Base-by-base conservation (phyloP, 805 yeast genomes). In the Wickerhamomyces queroliae region DNA sequence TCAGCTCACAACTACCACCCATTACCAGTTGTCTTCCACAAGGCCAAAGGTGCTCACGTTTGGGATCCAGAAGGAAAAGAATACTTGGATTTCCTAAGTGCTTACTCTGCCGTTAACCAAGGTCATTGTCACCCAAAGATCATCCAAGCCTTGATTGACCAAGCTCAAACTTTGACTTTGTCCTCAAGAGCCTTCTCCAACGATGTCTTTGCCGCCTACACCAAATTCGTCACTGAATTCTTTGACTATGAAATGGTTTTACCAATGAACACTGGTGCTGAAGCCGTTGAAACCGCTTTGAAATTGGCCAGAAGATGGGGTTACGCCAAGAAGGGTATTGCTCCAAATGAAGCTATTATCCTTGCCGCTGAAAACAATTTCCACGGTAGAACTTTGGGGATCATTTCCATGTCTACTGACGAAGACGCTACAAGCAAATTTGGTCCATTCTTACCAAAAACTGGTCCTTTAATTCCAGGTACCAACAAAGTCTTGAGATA, bases 201-300 rank as follows among this genome's bases (percentile, higher is more conserved):
- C 39, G 95, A 90, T 60, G 81, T 80, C 10, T 89, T 89, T 58
- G 95, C 96, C 33, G 72, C 73, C 25, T 91, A 78, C 58, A 93
- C 96, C 49, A 86, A 89, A 62, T 91, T 76, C 57, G 71, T 88
- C 44, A 88, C 96, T 39, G 93, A 89, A 59, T 90, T 68, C 59
- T 91, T 91, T 69, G 75, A 80, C 58, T 91, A 87, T 65, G 98
- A 91, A 56, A 81, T 79, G 83, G 91, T 91, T 10, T 70, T 91
- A 59, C 98, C 98, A 49, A 91, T 90, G 97, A 91, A 91, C 70
- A 91, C 98, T 12, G 98, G 98, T 60, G 97, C 97, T 29, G 98
- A 91, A 68, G 98, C 98, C 9, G 98, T 91, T 31, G 98, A 91
- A 69, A 87, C 96, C 30, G 96, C 85, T 22, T 70, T 91, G 59